Base-by-base conservation (phyloP, 2,329 filamentous ascomycete genomes). In the Fusarium transvaalense region DNA sequence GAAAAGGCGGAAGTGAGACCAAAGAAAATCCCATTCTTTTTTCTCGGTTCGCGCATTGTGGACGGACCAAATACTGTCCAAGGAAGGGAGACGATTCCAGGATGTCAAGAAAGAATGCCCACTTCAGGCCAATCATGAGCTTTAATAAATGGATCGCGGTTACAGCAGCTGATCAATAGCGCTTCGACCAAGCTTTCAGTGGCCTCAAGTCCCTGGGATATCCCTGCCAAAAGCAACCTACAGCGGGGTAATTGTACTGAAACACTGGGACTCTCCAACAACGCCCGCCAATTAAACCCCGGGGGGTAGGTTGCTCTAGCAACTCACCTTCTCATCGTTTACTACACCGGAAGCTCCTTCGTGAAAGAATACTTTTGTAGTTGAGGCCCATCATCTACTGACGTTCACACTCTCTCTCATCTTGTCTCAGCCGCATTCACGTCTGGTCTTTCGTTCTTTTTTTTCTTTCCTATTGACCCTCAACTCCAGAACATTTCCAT, bases 211-310 rank as follows among this genome's bases (percentile, higher is more conserved):
- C 29, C 31, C 53, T 64, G 35, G 61, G 65, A 51, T 12, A 57
- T 60, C 64, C 63, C 48, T 65, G 68, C 56, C 61, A 52, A 45
- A 62, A 58, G 71, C 50, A 63, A 60, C 59, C 71, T 65, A 64
- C 69, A 72, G 72, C 72, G 72, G 72, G 72, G 72, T 74, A 74
- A 45, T 39, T 29, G 47, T 54, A 51, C 53, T 73, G 66, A 72
- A 74, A 75, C 72, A 62, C 50, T 64, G 53, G 62, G 50, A 51
- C 54, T 32, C 68, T 51, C 56, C 61, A 68, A 67, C 64, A 61
- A 69, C 47, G 63, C 69, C 65, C 63, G 68, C 65, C 68, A 71
- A 65, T 64, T 48, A 43, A 51, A 55, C 45, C 50, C 29, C 32
- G 38, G 51, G 31, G 23, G 43, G 21, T 19, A 25, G 12, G 73